Evolutionary conservation across 345 rosid genomes (phyloP).

Genomic region (Salix dunnii): DNA sequence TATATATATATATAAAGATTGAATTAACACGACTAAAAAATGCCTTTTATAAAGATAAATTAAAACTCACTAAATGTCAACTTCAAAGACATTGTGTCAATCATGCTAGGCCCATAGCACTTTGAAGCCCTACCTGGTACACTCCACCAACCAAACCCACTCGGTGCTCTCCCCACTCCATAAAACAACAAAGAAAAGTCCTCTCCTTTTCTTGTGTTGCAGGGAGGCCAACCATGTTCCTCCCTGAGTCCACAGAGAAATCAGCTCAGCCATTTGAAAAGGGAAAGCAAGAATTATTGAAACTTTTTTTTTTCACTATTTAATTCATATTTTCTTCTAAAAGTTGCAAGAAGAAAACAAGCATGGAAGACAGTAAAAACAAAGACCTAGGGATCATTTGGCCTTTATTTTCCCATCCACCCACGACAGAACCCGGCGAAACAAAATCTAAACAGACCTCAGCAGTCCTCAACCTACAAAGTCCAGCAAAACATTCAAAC

Average conservation of each 20-base stretch:
- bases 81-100: too few relatives aligned
- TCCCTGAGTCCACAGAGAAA: not conserved
- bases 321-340: not conserved
- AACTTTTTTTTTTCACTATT: not conserved
- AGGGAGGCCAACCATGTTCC: not conserved
- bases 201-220: too few relatives aligned
- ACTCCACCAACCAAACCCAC: too few relatives aligned
- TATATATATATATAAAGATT: too few relatives aligned
- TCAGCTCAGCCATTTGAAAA: not conserved
- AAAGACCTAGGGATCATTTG: not conserved
- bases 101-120: too few relatives aligned
- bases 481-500: slow-evolving; percentile 23
- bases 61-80: too few relatives aligned
- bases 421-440: not conserved
- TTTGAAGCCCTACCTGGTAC: too few relatives aligned
- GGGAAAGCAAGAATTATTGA: not conserved
- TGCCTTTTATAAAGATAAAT: too few relatives aligned
- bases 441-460: not conserved
- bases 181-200: too few relatives aligned
- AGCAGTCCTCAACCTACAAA: not conserved
- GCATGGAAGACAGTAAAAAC: not conserved
- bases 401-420: not conserved
- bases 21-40: too few relatives aligned
- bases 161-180: too few relatives aligned
- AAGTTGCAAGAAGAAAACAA: not conserved